Evolutionary conservation across 306 rosid genomes (phyloP).

Genomic region (Gillenia trifoliata): DNA sequence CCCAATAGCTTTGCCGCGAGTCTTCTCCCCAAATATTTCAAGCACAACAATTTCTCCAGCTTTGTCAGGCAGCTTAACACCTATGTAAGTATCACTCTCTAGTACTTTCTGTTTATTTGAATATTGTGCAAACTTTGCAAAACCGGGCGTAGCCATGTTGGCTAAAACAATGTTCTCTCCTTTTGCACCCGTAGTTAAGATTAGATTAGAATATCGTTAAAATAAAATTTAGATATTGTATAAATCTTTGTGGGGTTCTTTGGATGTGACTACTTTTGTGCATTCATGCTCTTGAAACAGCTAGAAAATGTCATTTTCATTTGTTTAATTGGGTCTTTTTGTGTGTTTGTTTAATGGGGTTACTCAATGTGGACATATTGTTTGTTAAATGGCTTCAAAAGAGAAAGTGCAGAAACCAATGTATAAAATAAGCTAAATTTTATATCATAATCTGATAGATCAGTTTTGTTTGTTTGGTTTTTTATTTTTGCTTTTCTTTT

Average conservation of each 20-base stretch:
- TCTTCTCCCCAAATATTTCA: slow-evolving; percentile 86
- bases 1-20: slow-evolving; percentile 52
- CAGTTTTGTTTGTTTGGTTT: not conserved
- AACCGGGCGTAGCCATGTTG: not conserved
- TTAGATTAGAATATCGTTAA: not conserved
- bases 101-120: not conserved
- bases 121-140: not conserved
- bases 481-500: not conserved
- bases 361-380: slow-evolving; percentile 12
- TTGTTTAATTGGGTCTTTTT: slow-evolving; percentile 17
- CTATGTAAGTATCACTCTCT: slow-evolving; percentile 48
- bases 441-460: not conserved
- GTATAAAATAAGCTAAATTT: not conserved
- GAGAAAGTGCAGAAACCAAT: not conserved
- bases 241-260: not conserved
- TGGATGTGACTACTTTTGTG: slow-evolving; percentile 1
- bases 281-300: slow-evolving; percentile 21
- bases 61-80: slow-evolving; percentile 93
- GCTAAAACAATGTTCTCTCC: not conserved
- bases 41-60: slow-evolving; percentile 92
- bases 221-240: not conserved
- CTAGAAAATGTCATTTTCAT: not conserved
- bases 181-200: not conserved
- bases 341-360: slow-evolving; percentile 8
- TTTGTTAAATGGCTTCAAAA: slow-evolving; percentile 21